A percentile compares a stretch with the other conserved stretches of the same genome.
phyloP scores from a whole-genome alignment of 768 basidiomycete genomes.

The Antrodiella citrinella region DNA sequence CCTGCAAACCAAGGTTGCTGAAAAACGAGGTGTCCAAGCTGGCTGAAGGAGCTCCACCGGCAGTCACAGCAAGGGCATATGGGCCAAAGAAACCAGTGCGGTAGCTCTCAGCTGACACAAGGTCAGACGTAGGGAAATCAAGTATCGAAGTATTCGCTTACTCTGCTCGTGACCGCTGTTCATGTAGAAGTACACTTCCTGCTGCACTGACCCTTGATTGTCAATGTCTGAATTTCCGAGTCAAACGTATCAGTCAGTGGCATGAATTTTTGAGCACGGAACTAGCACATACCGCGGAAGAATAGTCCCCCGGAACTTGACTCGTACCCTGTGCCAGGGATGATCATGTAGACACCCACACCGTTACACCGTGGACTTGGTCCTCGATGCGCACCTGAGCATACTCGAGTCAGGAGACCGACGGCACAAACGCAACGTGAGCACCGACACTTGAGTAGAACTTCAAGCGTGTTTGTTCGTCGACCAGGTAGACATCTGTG shows the following conservation, averaged over 20 bases:
- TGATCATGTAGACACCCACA: conserved; percentile 37
- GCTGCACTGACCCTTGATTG: conserved; percentile 38
- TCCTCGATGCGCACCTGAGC: conserved; percentile 35
- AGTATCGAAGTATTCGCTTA: background rate
- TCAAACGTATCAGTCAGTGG: too few species aligned
- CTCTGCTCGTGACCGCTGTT: conserved; percentile 39
- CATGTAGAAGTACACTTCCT: conserved; percentile 44
- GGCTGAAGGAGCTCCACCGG: conserved; percentile 35
- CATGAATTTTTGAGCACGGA: too few species aligned
- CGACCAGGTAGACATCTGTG: conserved; percentile 35
- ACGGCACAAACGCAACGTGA: too few species aligned
- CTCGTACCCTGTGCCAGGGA: conserved; percentile 38
- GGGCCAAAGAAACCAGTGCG: conserved; percentile 42
- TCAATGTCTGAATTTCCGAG: conserved; percentile 41
- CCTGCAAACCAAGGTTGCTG: conserved; percentile 33
- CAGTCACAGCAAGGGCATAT: conserved; percentile 35
- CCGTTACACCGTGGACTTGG: conserved; percentile 42
- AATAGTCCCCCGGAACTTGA: conserved; percentile 41
- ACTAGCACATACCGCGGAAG: conserved; percentile 35
- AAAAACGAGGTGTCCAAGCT: conserved; percentile 36
- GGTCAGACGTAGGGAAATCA: background rate
- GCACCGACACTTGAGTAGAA: conserved; percentile 36
- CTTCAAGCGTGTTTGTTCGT: conserved; percentile 41
- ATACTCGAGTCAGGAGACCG: background rate
- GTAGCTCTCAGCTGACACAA: conserved; percentile 26